Conservation (phyloP, 768 basidiomycete genomes). For the Podaxis sp. region DNA sequence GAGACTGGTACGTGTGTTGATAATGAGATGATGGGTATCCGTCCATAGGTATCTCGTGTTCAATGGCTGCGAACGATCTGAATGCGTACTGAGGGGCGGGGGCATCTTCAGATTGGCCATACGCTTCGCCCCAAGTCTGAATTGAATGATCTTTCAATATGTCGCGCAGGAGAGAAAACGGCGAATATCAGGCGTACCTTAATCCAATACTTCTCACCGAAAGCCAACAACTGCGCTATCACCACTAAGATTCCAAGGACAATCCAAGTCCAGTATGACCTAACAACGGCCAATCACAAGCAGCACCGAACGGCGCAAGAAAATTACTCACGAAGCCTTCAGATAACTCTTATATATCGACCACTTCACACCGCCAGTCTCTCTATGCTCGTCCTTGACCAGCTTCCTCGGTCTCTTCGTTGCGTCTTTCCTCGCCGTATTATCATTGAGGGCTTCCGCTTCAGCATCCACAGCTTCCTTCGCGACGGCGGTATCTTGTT, state of each 20-base stretch:
- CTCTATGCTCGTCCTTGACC: slow-evolving; percentile 78
- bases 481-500: neutral
- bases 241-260: slow-evolving; percentile 47
- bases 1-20: slow-evolving; percentile 13
- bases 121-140: slow-evolving; percentile 68
- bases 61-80: slow-evolving; percentile 30
- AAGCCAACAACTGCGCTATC: slow-evolving; percentile 45
- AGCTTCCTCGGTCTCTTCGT: slow-evolving; percentile 68
- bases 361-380: slow-evolving; percentile 82
- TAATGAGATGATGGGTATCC: slow-evolving; percentile 26
- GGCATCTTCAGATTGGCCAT: slow-evolving; percentile 20
- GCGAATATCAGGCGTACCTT: slow-evolving; percentile 36
- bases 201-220: slow-evolving; percentile 72
- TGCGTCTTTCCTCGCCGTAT: slow-evolving; percentile 21
- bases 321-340: slow-evolving; percentile 55
- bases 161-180: neutral
- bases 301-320: neutral
- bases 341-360: slow-evolving; percentile 63
- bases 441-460: neutral
- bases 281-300: slow-evolving; percentile 15
- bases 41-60: slow-evolving; percentile 33
- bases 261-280: slow-evolving; percentile 66
- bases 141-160: neutral
- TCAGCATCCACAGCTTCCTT: slow-evolving; percentile 17
- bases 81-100: slow-evolving; percentile 21